Base-by-base conservation (phyloP, 2,329 filamentous ascomycete species). In the Colletotrichum sojae region DNA sequence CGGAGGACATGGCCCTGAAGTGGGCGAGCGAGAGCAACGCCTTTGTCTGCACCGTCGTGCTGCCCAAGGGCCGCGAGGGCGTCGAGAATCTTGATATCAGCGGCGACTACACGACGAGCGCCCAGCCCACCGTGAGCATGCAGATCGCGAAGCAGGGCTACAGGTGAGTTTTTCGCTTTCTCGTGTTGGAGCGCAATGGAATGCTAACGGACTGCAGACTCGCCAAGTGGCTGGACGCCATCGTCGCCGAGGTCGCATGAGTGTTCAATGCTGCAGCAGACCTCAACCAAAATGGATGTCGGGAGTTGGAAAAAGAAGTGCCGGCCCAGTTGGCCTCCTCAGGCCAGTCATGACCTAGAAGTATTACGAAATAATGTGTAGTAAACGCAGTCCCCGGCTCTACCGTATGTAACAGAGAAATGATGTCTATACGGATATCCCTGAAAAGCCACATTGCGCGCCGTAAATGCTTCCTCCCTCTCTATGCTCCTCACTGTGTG, bases 141-240 rank as follows among this genome's bases (percentile, higher is more conserved):
- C 82, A 84, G 75, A 82, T 84, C 27, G 81, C 82, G 9, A 84
- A 84, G 76, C 81, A 81, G 59, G 83, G 83, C 0, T 83, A 83
- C 25, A 40, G 63, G 57, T 54, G 40, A 53, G 27, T n/a, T n/a
- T n/a, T n/a, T n/a, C n/a, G n/a, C n/a, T n/a, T n/a, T n/a, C n/a
- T n/a, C n/a, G n/a, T n/a, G n/a, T n/a, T n/a, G n/a, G n/a, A n/a
- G n/a, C n/a, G n/a, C n/a, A n/a, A n/a, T n/a, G 18, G 1, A 12
- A 53, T 54, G 36, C 60, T 63, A n/a, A 63, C 43, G 20, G 12
- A 5, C 25, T 1, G 9, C 22, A 62, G 67, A 31, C 49, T 70
- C 9, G 67, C 67, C 3, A 70, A 70, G 58, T 70, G 57, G 63
- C 53, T 70, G 46, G 67, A 70, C 22, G 67, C 67, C n/a, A 70